Conservation (phyloP, 257 asterid genomes). For the Gentiana dahurica region DNA sequence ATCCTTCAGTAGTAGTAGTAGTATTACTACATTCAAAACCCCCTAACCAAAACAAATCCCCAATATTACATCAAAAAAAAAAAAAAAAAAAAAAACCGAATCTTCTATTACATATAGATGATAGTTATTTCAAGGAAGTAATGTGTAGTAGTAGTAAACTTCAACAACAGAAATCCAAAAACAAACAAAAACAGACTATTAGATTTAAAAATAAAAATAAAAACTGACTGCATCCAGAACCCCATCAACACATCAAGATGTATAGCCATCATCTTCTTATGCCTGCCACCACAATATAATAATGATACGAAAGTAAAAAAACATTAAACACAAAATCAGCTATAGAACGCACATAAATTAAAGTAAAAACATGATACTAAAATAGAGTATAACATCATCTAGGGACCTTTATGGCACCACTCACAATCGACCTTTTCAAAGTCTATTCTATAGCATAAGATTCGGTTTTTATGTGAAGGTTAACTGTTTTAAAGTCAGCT, state of each 20-base stretch:
- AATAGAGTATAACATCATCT: too few relatives aligned
- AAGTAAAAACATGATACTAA: too few relatives aligned
- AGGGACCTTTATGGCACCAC: too few relatives aligned
- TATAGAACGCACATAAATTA: too few relatives aligned
- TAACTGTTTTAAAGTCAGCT: too few relatives aligned
- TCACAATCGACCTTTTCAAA: too few relatives aligned
- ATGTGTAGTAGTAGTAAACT: conserved; percentile 13
- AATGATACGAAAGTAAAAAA: too few relatives aligned
- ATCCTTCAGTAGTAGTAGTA: neutral
- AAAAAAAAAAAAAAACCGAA: neutral
- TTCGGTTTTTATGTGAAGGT: too few relatives aligned
- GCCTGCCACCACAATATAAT: conserved; percentile 21
- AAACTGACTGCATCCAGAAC: conserved; percentile 41
- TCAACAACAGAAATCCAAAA: neutral
- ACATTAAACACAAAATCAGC: too few relatives aligned
- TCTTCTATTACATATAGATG: conserved; percentile 3
- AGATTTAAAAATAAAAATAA: conserved; percentile 26
- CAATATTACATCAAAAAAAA: neutral
- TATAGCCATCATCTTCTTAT: conserved; percentile 21
- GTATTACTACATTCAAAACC: conserved; percentile 3
- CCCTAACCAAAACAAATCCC: conserved; percentile 2
- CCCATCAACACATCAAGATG: conserved; percentile 22
- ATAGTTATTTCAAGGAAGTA: conserved; percentile 5
- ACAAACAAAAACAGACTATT: too few relatives aligned
- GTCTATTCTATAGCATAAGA: too few relatives aligned